Evolutionary conservation across 2,329 filamentous ascomycete species (phyloP).

Genomic region (Huntiella savannae): DNA sequence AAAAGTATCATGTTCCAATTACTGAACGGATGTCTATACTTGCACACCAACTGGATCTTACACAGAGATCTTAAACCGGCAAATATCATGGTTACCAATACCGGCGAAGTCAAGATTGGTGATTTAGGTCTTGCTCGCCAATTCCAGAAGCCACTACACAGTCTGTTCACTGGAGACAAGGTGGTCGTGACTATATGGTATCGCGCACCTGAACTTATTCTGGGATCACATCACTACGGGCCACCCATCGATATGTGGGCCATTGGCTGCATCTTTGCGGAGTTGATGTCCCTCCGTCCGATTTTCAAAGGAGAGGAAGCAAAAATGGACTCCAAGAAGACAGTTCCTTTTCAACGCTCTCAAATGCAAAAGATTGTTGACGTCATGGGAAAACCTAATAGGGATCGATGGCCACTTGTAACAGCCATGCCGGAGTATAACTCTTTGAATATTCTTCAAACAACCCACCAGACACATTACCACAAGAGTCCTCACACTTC

Average conservation of each 20-base stretch:
- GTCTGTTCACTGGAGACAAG: conserved; percentile 84
- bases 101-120: conserved; percentile 81
- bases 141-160: conserved; percentile 85
- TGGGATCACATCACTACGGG: conserved; percentile 90
- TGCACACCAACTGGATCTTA: conserved; percentile 92
- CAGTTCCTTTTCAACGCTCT: conserved; percentile 88
- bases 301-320: conserved; percentile 99
- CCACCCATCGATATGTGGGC: conserved; percentile 96
- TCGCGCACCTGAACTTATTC: conserved; percentile 77
- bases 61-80: conserved; percentile 94
- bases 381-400: conserved; percentile 77
- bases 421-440: conserved; percentile 70
- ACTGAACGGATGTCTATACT: conserved; percentile 81
- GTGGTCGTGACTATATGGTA: conserved; percentile 99
- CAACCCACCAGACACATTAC: conserved; percentile 18
- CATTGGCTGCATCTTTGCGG: conserved; percentile 92
- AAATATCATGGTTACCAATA: conserved; percentile 94
- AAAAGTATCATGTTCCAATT: conserved; percentile 93
- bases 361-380: conserved; percentile 99
- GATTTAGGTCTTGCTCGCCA: conserved; percentile 81
- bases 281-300: conserved; percentile 70
- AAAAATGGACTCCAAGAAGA: conserved; percentile 97
- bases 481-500: conserved; percentile 19
- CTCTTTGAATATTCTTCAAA: conserved; percentile 30
- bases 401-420: conserved; percentile 74